Evolutionary conservation across 371 early-diverging fungal species (phyloP).

Genomic region (Mucor lusitanicus): DNA sequence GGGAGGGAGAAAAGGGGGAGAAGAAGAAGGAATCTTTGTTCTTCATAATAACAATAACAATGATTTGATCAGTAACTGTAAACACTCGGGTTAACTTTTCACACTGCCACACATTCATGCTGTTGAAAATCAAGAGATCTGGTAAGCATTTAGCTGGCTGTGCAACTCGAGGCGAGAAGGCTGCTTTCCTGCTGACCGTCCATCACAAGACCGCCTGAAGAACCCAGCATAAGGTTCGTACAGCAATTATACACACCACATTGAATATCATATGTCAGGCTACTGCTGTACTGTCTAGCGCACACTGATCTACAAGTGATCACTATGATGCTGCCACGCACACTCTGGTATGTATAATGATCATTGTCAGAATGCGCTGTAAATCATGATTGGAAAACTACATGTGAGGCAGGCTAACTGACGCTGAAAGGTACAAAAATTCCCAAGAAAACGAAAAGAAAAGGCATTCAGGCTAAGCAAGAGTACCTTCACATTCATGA

Average conservation of each 20-base stretch:
- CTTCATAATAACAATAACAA: conserved; percentile 3
- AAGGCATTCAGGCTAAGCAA: no score
- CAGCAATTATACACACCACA: not conserved
- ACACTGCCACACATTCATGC: not conserved
- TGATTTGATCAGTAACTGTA: not conserved
- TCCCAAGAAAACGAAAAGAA: no score
- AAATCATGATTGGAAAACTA: no score
- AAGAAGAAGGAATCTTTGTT: not conserved
- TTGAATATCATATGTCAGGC: not conserved
- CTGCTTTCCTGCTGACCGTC: not conserved
- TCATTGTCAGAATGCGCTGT: no score
- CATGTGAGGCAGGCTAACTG: no score
- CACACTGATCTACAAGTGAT: no score
- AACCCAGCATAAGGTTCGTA: not conserved
- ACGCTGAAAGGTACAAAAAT: no score
- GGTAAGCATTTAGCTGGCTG: not conserved
- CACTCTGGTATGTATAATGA: not conserved
- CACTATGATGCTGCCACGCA: no score
- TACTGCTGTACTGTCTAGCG: no score
- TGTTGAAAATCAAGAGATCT: conserved; percentile 5
- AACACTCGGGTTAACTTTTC: not conserved
- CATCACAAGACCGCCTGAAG: not conserved
- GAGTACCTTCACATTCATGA: no score
- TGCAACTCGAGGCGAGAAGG: not conserved
- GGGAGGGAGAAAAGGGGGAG: not conserved